phyloP scores from a whole-genome alignment of 257 asterid genomes.

The Linaria vulgaris region DNA sequence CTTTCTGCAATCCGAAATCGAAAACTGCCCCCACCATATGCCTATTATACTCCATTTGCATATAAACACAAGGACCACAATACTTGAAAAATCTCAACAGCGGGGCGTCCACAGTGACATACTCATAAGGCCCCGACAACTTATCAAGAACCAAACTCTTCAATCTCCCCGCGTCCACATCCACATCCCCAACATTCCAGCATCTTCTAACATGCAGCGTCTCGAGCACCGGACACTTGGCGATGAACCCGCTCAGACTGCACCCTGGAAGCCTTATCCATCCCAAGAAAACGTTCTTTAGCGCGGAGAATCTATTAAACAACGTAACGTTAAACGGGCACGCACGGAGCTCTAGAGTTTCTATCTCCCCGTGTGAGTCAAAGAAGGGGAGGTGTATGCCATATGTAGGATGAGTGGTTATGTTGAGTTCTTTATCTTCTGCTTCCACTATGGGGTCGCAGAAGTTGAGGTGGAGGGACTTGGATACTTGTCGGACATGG shows the following conservation, averaged over 20 bases:
- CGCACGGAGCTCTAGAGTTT: conserved; percentile 23
- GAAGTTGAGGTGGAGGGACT: conserved; percentile 29
- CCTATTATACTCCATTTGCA: conserved; percentile 2
- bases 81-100: conserved; percentile 27
- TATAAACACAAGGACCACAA: conserved; percentile 6
- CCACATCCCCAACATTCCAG: neutral
- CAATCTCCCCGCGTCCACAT: conserved; percentile 13
- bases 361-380: neutral
- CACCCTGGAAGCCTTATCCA: conserved; percentile 21
- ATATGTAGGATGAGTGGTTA: neutral
- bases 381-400: conserved; percentile 5
- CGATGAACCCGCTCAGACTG: neutral
- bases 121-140: neutral
- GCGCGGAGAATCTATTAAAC: neutral
- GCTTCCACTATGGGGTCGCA: conserved; percentile 27
- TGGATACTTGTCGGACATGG: neutral
- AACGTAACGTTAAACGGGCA: neutral
- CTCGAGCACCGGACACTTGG: conserved; percentile 24
- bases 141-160: conserved; percentile 28
- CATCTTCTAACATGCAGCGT: conserved; percentile 23
- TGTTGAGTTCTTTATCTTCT: neutral
- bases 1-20: conserved; percentile 27
- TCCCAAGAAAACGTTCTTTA: conserved; percentile 26
- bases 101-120: conserved; percentile 16
- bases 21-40: conserved; percentile 24